Evolutionary conservation across 371 early-diverging fungal species (phyloP), one percentile per base, ranked within the genome.

Genomic region (Conidiobolus incongruus): DNA sequence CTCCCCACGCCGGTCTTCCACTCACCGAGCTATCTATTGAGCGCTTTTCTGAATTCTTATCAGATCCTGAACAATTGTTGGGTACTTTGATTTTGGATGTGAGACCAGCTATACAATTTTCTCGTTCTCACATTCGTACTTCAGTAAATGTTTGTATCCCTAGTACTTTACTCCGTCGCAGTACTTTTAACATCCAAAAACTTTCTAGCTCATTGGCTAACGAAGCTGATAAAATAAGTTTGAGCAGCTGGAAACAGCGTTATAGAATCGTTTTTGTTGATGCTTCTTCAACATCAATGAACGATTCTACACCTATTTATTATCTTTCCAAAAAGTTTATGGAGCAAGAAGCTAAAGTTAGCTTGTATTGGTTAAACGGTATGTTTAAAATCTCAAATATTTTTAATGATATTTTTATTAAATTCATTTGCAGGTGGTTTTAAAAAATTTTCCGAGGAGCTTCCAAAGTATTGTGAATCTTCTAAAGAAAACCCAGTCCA

Each of bases 381-480:
- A 43, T n/a, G n/a, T n/a, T n/a, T n/a, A n/a, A n/a, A n/a, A n/a
- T n/a, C n/a, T n/a, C n/a, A 33, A 15, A 5, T 2, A 40, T n/a
- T 21, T 33, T 20, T 20, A 26, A 28, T 43, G 6, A 10, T 4
- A 2, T 20, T 43, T 21, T 13, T n/a, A 21, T 21, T 37, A 37
- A 37, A 10, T 43, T 43, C n/a, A 30, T 4, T 29, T 41, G 4
- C 22, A 43, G 43, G 43, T 30, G 43, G 43, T 4, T 43, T 43
- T 20, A 43, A 43, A 21, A 19, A 29, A 15, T 43, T 43, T 34
- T 33, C 30, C n/a, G 15, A 31, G 12, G 15, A 31, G 11, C 32
- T 29, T 29, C 43, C 43, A 7, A 10, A 31, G n/a, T 20, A 11
- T 5, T 12, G 11, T 6, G 11, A n/a, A 4, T 4, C 39, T 10